phyloP scores from a whole-genome alignment of 768 basidiomycete genomes.

The Filobasidium wieringae region DNA sequence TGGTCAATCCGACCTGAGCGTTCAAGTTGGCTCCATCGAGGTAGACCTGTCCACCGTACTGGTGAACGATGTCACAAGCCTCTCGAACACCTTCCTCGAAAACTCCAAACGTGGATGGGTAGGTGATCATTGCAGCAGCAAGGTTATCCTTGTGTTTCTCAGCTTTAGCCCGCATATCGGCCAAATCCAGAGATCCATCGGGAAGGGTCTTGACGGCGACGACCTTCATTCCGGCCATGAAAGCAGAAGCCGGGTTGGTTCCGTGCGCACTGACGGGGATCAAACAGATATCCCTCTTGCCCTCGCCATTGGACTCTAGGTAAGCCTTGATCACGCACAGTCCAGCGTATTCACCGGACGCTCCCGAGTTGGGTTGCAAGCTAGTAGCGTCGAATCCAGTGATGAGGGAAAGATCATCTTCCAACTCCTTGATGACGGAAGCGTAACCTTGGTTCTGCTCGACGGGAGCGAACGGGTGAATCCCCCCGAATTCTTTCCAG shows the following conservation, averaged over 20 bases:
- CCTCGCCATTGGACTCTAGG: constrained; percentile 76
- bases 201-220: constrained; percentile 69
- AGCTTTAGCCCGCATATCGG: constrained; percentile 73
- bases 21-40: constrained; percentile 94
- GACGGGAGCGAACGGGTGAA: constrained; percentile 85
- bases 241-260: constrained; percentile 94
- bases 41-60: constrained; percentile 93
- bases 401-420: constrained; percentile 77
- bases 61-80: constrained; percentile 87
- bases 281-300: constrained; percentile 75
- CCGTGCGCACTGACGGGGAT: constrained; percentile 96
- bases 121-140: constrained; percentile 97
- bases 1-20: constrained; percentile 83
- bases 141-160: constrained; percentile 80
- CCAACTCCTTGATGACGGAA: constrained; percentile 76
- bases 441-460: constrained; percentile 84
- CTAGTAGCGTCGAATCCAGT: constrained; percentile 95
- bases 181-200: constrained; percentile 81
- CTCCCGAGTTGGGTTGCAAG: constrained; percentile 97
- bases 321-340: constrained; percentile 87
- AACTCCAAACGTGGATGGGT: constrained; percentile 94
- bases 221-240: constrained; percentile 94
- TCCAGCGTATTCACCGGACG: constrained; percentile 95
- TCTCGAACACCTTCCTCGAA: constrained; percentile 78
- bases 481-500: constrained; percentile 76